A percentile compares a stretch with the other conserved stretches of the same genome.
Conservation (phyloP, 2,329 filamentous ascomycete genomes). For the Fusarium transvaalense region DNA sequence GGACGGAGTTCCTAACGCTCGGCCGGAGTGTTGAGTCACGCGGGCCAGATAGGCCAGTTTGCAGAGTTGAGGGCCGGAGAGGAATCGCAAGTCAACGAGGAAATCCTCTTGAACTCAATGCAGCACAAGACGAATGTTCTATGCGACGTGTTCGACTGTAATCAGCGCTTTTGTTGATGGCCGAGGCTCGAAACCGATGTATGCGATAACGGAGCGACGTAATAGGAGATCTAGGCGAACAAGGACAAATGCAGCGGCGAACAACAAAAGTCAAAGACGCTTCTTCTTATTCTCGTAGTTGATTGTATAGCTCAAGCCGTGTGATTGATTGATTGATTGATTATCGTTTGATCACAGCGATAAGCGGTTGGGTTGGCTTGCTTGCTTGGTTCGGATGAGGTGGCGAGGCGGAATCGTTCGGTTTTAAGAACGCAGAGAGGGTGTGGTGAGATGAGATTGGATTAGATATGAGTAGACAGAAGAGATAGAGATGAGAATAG, state of each 20-base stretch:
- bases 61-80: slow-evolving; percentile 23
- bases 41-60: slow-evolving; percentile 35
- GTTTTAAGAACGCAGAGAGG: slow-evolving; percentile 34
- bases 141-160: slow-evolving; percentile 21
- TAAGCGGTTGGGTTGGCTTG: slow-evolving; percentile 26
- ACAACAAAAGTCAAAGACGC: slow-evolving; percentile 45
- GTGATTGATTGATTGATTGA: slow-evolving; percentile 32
- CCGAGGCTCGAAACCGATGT: slow-evolving; percentile 23
- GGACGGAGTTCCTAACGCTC: slow-evolving; percentile 42
- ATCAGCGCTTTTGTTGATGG: slow-evolving; percentile 29
- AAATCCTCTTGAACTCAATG: slow-evolving; percentile 48
- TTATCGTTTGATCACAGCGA: slow-evolving; percentile 42
- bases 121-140: slow-evolving; percentile 29
- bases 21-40: slow-evolving; percentile 45
- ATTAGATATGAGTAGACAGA: slow-evolving; percentile 37
- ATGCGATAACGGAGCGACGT: slow-evolving; percentile 24
- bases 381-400: slow-evolving; percentile 43
- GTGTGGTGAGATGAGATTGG: slow-evolving; percentile 27
- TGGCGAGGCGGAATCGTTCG: slow-evolving; percentile 46
- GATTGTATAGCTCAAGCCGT: slow-evolving; percentile 36
- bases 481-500: slow-evolving; percentile 36
- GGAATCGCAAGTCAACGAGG: slow-evolving; percentile 34
- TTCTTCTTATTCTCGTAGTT: slow-evolving; percentile 53
- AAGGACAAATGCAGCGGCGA: slow-evolving; percentile 36
- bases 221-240: slow-evolving; percentile 36